Conservation (phyloP, 768 basidiomycete genomes). For the Lactarius tabidus region DNA sequence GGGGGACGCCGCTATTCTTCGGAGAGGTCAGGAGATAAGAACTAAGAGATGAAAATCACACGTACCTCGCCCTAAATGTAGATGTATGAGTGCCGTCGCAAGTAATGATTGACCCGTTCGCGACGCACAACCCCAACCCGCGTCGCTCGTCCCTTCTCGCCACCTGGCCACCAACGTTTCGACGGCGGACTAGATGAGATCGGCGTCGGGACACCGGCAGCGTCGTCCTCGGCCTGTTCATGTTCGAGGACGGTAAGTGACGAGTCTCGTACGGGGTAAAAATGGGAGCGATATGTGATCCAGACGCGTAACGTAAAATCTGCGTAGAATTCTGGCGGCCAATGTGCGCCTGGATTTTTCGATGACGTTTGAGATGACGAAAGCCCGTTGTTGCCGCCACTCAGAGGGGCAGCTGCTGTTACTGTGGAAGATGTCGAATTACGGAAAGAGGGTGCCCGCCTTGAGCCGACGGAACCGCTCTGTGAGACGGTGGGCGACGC, state of each 20-base stretch:
- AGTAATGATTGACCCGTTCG: constrained; percentile 81
- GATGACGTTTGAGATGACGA: too few relatives aligned
- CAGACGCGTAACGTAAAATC: too few relatives aligned
- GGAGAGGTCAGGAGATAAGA: constrained; percentile 9
- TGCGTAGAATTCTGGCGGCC: too few relatives aligned
- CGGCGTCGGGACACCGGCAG: background rate
- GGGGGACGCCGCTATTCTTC: constrained; percentile 84
- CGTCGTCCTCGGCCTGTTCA: too few relatives aligned
- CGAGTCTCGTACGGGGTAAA: too few relatives aligned
- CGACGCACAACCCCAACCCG: constrained; percentile 92
- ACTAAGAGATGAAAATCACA: constrained; percentile 13
- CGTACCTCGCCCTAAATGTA: constrained; percentile 71
- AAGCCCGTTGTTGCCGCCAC: constrained; percentile 32
- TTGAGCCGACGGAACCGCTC: constrained; percentile 77
- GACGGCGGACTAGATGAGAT: constrained; percentile 40
- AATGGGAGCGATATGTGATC: too few relatives aligned
- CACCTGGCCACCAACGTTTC: constrained; percentile 60
- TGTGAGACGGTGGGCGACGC: constrained; percentile 27
- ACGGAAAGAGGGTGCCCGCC: constrained; percentile 43
- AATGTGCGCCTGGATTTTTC: too few relatives aligned
- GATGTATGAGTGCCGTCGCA: too few relatives aligned
- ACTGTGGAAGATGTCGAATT: constrained; percentile 41
- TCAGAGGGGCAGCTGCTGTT: constrained; percentile 27
- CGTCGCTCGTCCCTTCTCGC: constrained; percentile 82
- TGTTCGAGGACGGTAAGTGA: too few relatives aligned